Percentiles rank a stretch among this genome's conserved stretches.
Evolutionary conservation across 148 eudicot genomes (phyloP).

Genomic region (Selenicereus undatus): DNA sequence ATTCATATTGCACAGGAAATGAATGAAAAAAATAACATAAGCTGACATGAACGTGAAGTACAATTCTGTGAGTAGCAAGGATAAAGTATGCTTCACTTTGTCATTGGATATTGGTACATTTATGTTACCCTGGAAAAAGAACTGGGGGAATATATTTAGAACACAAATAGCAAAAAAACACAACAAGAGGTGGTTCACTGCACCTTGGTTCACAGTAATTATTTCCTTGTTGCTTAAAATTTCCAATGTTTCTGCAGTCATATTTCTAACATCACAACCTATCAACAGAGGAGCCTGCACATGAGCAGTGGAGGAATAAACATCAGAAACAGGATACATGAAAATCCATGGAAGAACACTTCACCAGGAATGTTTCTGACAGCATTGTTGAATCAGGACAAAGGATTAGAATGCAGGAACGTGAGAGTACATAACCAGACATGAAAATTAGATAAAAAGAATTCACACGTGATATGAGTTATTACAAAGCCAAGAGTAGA

Average conservation of each 20-base stretch:
- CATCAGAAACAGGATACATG: constrained; percentile 2
- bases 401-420: not conserved
- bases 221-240: constrained; percentile 76
- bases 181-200: not conserved
- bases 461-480: no score
- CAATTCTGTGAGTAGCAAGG: not conserved
- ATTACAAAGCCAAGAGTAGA: not conserved
- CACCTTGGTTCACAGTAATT: constrained; percentile 95
- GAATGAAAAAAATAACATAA: not conserved
- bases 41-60: not conserved
- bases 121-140: not conserved
- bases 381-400: not conserved
- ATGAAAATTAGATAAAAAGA: no score
- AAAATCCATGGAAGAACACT: not conserved
- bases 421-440: not conserved
- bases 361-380: not conserved
- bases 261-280: constrained; percentile 92
- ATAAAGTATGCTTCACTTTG: not conserved
- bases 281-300: constrained; percentile 85
- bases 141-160: not conserved
- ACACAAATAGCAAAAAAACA: not conserved
- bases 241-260: constrained; percentile 75
- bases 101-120: not conserved
- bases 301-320: constrained; percentile 14
- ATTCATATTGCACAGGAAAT: constrained; percentile 3